Percentiles rank a stretch among this genome's conserved stretches.
Conservation (phyloP, 805 yeast species). For the Wickerhamiella bombiphila region DNA sequence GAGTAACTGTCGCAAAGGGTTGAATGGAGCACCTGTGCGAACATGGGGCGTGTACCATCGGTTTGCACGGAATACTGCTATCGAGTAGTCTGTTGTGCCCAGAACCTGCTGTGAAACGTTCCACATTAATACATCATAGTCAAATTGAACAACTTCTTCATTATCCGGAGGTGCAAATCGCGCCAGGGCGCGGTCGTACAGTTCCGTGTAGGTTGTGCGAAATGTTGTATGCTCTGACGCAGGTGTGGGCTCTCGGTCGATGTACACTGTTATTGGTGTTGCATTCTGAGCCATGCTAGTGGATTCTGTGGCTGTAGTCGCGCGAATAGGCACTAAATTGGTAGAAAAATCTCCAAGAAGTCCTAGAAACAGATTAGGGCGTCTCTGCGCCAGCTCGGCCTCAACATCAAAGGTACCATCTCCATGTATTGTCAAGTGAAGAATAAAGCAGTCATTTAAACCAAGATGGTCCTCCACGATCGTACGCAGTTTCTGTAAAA, state of each 20-base stretch:
- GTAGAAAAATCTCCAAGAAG: no score
- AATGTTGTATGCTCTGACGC: slow-evolving; percentile 3
- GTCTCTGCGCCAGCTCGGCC: neutral
- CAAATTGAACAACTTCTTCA: slow-evolving; percentile 1
- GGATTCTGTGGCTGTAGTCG: no score
- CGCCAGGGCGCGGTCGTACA: neutral
- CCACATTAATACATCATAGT: slow-evolving; percentile 5
- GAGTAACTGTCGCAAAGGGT: slow-evolving; percentile 8
- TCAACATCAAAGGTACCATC: neutral
- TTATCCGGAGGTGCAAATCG: no score
- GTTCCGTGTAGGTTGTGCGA: neutral
- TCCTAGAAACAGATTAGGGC: neutral
- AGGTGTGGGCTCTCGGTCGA: slow-evolving; percentile 4
- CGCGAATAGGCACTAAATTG: no score
- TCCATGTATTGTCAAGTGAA: neutral
- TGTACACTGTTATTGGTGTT: slow-evolving; percentile 1
- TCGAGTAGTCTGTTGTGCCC: slow-evolving; percentile 6
- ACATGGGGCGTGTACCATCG: slow-evolving; percentile 9
- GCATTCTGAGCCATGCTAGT: no score
- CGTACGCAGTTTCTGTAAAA: no score
- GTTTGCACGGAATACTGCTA: slow-evolving; percentile 4
- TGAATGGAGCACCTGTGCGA: slow-evolving; percentile 3
- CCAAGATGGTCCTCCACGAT: no score
- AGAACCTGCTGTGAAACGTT: slow-evolving; percentile 6
- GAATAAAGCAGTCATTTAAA: neutral